Base-by-base conservation (phyloP, 345 rosid genomes). In the Xanthoceras sorbifolium region DNA sequence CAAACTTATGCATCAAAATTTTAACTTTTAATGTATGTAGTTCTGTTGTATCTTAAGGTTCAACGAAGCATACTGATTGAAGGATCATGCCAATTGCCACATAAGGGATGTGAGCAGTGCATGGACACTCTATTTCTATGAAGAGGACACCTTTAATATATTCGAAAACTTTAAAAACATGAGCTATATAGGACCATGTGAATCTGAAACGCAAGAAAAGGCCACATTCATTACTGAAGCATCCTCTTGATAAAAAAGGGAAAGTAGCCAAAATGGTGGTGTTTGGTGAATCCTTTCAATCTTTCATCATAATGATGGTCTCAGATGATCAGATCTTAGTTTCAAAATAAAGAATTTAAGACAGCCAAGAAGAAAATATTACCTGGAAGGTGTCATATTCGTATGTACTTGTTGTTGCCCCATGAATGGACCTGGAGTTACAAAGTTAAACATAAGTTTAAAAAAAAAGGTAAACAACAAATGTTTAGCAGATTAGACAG, bases 321-420 rank as follows among this genome's bases (percentile, higher is more conserved):
- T 10, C 67, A 57, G 26, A 22, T n/a, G 26, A n/a, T 52, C 64
- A 36, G 44, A 34, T 31, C 22, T 10, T 73, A 31, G 17, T 48
- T 65, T 72, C 25, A 50, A 32, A 18, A 59, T n/a, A 50, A 15
- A 63, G 71, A 48, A n/a, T 18, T 4, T 7, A 62, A 71, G 68
- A 79, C 8, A 68, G 50, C 3, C 46, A 9, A 72, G 73, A 66
- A 48, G 9, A 72, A 71, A 52, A 78, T 32, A 23, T 76, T 84
- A 88, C 93, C 93, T 77, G 59, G 84, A 82, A 78, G 81, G 77
- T 60, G 76, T 83, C 77, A 74, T 71, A 66, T 75, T 77, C 55
- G 72, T 72, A 25, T 80, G 76, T 70, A 79, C 48, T 82, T 87
- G 90, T n/a, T n/a, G n/a, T 72, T 82, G 86, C 55, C 83, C 89